Base-by-base conservation (phyloP, 2,329 filamentous ascomycete species). In the Calonectria pteridis region DNA sequence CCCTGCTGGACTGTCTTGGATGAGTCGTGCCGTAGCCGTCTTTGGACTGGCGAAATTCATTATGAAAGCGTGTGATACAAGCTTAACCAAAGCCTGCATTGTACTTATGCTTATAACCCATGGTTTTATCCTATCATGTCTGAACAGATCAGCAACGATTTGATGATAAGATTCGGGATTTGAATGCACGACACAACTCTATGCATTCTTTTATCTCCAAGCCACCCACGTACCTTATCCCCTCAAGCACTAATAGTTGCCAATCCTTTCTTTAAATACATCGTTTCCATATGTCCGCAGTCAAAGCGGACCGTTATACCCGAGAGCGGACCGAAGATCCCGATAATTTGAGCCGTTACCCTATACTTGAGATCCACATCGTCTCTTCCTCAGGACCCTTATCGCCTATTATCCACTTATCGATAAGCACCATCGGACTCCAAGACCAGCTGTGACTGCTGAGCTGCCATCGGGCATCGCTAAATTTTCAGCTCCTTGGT, bases 381-480 rank as follows among this genome's bases (percentile, higher is more conserved):
- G 6, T 28, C 14, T 18, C 3, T 3, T 51, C 29, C 20, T 53
- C 40, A 40, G 6, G 6, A 7, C 1, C 2, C 26, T 28, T 29
- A 51, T 51, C 49, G 18, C 28, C 31, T 31, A 16, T 31, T 31
- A 53, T 53, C 28, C 7, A 28, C 5, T 31, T 53, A 53, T 53
- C 50, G 28, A 29, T 29, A 53, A 9, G 16, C 2, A 53, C 16
- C 16, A 53, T 53, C 28, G 13, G 13, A 53, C 3, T 11, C 16
- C 7, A 9, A n/a, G n/a, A n/a, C 14, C 40, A 46, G 29, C 23
- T 9, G 28, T 10, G 26, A 31, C 2, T 31, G 29, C 28, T 13
- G 43, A 14, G 70, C 58, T 13, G n/a, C 69, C 16, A 65, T 68
- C 33, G 2, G 64, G 70, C 31, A 67, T 72, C 20, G n/a, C 65